Evolutionary conservation across 108 stramenopile genomes (phyloP).

Genomic region (Chaetoceros muelleri): DNA sequence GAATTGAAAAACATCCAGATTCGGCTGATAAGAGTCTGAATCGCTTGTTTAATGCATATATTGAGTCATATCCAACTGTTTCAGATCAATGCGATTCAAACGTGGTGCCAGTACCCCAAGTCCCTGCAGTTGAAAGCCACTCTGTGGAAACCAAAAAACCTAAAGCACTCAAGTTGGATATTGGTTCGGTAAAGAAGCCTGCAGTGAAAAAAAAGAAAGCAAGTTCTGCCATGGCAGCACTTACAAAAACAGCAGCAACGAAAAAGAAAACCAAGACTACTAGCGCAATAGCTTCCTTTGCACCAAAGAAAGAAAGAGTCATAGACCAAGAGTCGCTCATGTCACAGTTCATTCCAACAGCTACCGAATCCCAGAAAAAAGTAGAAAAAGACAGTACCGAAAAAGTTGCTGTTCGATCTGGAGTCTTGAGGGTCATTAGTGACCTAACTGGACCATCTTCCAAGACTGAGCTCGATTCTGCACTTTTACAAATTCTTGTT

Average conservation of each 20-base stretch:
- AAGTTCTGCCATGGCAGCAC: slow-evolving; percentile 37
- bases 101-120: slow-evolving; percentile 5
- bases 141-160: slow-evolving; percentile 12
- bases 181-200: slow-evolving; percentile 37
- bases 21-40: slow-evolving; percentile 50
- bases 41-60: slow-evolving; percentile 57
- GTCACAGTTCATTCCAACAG: slow-evolving; percentile 44
- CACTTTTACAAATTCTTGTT: slow-evolving; percentile 49
- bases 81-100: slow-evolving; percentile 21
- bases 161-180: slow-evolving; percentile 8
- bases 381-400: slow-evolving; percentile 62
- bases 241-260: slow-evolving; percentile 29
- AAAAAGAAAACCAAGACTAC: slow-evolving; percentile 23
- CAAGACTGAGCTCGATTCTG: slow-evolving; percentile 40
- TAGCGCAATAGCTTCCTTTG: slow-evolving; percentile 16
- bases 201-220: slow-evolving; percentile 39
- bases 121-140: slow-evolving; percentile 19
- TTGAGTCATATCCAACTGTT: slow-evolving; percentile 49
- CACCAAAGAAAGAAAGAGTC: slow-evolving; percentile 65
- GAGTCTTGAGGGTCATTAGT: slow-evolving; percentile 54
- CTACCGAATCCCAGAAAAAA: slow-evolving; percentile 15
- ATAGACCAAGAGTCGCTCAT: slow-evolving; percentile 50
- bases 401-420: slow-evolving; percentile 51
- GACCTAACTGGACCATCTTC: slow-evolving; percentile 44
- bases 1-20: slow-evolving; percentile 49